Evolutionary conservation across 305 asterid species (phyloP).

Genomic region (Ajuga reptans): DNA sequence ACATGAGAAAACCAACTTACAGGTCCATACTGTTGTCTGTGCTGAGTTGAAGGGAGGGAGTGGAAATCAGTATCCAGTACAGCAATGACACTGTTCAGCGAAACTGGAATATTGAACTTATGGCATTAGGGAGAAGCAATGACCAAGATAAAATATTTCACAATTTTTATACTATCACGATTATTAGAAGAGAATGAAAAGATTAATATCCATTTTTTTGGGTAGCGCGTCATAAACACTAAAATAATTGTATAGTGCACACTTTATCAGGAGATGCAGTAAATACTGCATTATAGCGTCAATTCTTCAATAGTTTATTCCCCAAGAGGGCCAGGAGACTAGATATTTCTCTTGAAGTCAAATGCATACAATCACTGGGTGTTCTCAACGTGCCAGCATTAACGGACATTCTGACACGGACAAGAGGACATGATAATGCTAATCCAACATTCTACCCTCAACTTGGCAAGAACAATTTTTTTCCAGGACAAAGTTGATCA

Average conservation of each 20-base stretch:
- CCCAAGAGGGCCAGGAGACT: not conserved
- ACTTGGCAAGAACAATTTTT: conserved; percentile 12
- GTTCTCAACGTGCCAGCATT: conserved; percentile 8
- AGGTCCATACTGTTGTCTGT: conserved; percentile 96
- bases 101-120: conserved; percentile 44
- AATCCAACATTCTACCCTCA: not conserved
- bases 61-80: conserved; percentile 95
- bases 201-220: not conserved
- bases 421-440: not conserved
- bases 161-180: not conserved
- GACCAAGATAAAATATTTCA: conserved; percentile 7
- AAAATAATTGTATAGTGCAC: not conserved
- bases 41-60: conserved; percentile 92
- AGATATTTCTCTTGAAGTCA: not conserved
- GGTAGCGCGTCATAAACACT: not conserved
- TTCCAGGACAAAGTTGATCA: conserved; percentile 4
- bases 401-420: not conserved
- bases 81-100: conserved; percentile 89
- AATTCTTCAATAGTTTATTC: not conserved
- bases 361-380: not conserved
- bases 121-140: conserved; percentile 26
- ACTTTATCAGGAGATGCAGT: not conserved
- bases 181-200: not conserved
- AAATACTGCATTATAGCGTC: not conserved
- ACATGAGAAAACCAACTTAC: conserved; percentile 47